Evolutionary conservation across 352 stramenopile species (phyloP), one percentile per base, ranked within the genome.

Genomic region (Globisporangium carolinianum): DNA sequence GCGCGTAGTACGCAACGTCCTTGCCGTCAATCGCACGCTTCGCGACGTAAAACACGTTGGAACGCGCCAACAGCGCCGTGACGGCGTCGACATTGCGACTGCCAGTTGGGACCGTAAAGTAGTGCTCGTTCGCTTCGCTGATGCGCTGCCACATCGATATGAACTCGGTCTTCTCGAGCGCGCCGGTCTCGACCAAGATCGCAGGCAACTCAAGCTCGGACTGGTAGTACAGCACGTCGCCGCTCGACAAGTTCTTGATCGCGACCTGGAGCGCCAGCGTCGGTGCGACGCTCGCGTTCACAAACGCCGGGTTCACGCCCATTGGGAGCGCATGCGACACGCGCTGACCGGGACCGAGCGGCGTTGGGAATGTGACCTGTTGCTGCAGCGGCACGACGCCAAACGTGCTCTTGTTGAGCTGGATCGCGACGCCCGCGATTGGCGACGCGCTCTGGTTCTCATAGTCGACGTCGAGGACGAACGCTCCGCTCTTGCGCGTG

Each of bases 331-430:
- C 53, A 47, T 96, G 83, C 12, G 79, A 85, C 24, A 86, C 68
- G 5, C 68, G 84, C 67, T 96, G 85, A n/a, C 87, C 89, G 12
- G 73, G 76, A 4, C 68, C 72, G 5, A 91, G 62, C 15, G 73
- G 75, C 69, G 83, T 68, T 6, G 81, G 64, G 65, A 91, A 93
- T 11, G 68, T 75, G 47, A 98, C 87, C 52, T 97, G 89, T 57
- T 95, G 89, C 61, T 95, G 93, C 66, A 91, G 79, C 6, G 96
- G 96, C 50, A 92, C 89, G 12, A 99, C 81, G 42, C 95, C 95
- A 71, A 99, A 98, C 37, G 93, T 95, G 68, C 95, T 98, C 79
- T 99, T 98, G 82, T 99, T 99, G 39, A 99, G 78, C 70, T 99
- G 96, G 58, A 99, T 95, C 39, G 95, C 96, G 37, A 99, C 72